These are phyloP conservation scores for Penicillium robsamsonii DNA, from an alignment of 495 filamentous ascomycete genomes.

Conservation along the genomic window DNA sequence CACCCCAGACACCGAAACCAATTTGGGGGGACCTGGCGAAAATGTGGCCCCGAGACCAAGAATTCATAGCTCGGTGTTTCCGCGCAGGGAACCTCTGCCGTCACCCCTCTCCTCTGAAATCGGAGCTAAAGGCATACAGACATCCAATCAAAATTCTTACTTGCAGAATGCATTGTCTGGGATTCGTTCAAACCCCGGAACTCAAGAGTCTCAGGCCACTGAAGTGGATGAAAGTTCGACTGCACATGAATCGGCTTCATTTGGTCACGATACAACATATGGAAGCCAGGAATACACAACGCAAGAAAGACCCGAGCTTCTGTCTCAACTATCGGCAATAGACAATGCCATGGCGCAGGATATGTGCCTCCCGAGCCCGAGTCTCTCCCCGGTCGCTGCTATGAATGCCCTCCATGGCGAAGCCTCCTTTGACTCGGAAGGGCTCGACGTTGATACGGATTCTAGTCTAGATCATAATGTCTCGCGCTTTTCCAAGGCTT, in stretches of 20 bases:
- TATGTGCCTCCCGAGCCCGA: slow-evolving; percentile 90
- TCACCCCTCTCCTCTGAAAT: slow-evolving; percentile 43
- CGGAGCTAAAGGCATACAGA: slow-evolving; percentile 24
- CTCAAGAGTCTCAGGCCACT: slow-evolving; percentile 14
- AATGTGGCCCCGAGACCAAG: slow-evolving; percentile 28
- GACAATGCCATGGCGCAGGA: slow-evolving; percentile 73
- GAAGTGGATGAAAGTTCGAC: slow-evolving; percentile 8
- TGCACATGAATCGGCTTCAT: slow-evolving; percentile 17
- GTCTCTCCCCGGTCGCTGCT: slow-evolving; percentile 86
- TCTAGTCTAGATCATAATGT: slow-evolving; percentile 44
- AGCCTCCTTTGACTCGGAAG: slow-evolving; percentile 47
- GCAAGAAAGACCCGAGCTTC: slow-evolving; percentile 25
- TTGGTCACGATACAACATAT: slow-evolving; percentile 27
- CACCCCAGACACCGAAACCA: slow-evolving; percentile 45
- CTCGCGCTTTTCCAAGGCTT: slow-evolving; percentile 23
- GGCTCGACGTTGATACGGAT: slow-evolving; percentile 45
- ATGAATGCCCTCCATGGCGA: slow-evolving; percentile 58
- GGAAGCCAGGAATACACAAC: slow-evolving; percentile 22
- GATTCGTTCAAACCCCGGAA: slow-evolving; percentile 8
- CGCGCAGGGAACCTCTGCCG: slow-evolving; percentile 36
- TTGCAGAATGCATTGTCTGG: slow-evolving; percentile 18
- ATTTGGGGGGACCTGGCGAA: slow-evolving; percentile 31
- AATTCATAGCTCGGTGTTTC: slow-evolving; percentile 36
- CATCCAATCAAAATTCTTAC: slow-evolving; percentile 5
- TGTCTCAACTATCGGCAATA: slow-evolving; percentile 36